phyloP scores from a whole-genome alignment of 208 protist genomes.

The Leishmania braziliensis region DNA sequence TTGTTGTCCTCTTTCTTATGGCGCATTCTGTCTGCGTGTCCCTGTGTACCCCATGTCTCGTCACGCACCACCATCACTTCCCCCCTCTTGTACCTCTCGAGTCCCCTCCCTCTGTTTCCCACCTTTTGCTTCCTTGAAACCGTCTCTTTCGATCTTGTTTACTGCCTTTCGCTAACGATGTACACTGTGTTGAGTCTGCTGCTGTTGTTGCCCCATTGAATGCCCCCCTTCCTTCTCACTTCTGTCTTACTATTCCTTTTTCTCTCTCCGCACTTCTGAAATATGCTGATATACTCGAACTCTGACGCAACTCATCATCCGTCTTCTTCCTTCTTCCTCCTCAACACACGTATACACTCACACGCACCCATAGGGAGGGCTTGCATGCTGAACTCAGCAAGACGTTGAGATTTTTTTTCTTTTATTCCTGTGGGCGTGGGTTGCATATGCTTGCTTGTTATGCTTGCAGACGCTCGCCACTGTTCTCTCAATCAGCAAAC shows the following conservation, averaged over 20 bases:
- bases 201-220: background rate
- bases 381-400: background rate
- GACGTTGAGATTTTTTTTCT: background rate
- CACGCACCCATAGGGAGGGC: background rate
- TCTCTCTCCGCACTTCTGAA: background rate
- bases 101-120: background rate
- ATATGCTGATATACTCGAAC: background rate
- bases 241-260: background rate
- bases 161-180: background rate
- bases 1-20: background rate
- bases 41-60: background rate
- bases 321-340: background rate
- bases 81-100: slow-evolving; percentile 16
- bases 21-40: background rate
- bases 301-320: background rate
- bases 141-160: background rate
- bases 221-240: background rate
- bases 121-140: background rate
- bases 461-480: background rate
- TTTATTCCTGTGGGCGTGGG: background rate
- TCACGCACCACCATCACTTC: background rate
- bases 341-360: too few species aligned
- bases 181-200: background rate
- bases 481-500: background rate
- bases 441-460: background rate